These are phyloP conservation scores for Fusarium algeriense DNA, from an alignment of 2,329 filamentous ascomycete species.

Conservation along the genomic window DNA sequence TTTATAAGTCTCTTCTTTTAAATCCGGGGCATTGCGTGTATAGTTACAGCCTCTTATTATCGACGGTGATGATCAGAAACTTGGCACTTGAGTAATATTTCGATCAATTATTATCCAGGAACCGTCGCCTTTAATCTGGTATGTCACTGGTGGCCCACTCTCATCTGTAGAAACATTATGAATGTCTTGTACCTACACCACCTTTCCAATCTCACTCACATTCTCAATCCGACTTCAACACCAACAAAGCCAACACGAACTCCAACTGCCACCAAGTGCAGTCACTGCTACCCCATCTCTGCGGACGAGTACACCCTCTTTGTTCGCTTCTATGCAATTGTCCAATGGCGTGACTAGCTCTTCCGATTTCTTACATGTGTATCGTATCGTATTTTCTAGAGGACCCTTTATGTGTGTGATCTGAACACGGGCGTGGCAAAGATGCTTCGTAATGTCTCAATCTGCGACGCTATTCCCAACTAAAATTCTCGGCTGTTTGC, in stretches of 20 bases:
- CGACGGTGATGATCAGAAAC: conserved; percentile 1
- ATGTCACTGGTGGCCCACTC: conserved; percentile 10
- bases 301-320: conserved; percentile 27
- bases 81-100: conserved; percentile 29
- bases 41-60: conserved; percentile 17
- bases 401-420: background rate
- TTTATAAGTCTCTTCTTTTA: background rate
- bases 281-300: conserved; percentile 21
- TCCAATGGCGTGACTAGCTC: conserved; percentile 20
- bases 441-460: conserved; percentile 36
- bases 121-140: conserved; percentile 6
- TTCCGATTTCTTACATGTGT: conserved; percentile 9
- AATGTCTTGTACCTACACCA: conserved; percentile 7
- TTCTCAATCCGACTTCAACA: conserved; percentile 27
- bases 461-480: conserved; percentile 38
- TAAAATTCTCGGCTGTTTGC: conserved; percentile 15
- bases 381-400: conserved; percentile 23
- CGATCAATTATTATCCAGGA: conserved; percentile 25
- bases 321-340: conserved; percentile 26
- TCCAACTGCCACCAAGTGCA: conserved; percentile 32
- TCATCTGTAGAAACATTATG: background rate
- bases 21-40: conserved; percentile 23
- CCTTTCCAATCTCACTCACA: background rate
- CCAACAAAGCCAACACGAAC: conserved; percentile 39
- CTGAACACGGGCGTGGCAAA: conserved; percentile 31